Evolutionary conservation across 2,329 filamentous ascomycete genomes (phyloP), one percentile per base, ranked within the genome.

Genomic region (Emydomyces testavorans): DNA sequence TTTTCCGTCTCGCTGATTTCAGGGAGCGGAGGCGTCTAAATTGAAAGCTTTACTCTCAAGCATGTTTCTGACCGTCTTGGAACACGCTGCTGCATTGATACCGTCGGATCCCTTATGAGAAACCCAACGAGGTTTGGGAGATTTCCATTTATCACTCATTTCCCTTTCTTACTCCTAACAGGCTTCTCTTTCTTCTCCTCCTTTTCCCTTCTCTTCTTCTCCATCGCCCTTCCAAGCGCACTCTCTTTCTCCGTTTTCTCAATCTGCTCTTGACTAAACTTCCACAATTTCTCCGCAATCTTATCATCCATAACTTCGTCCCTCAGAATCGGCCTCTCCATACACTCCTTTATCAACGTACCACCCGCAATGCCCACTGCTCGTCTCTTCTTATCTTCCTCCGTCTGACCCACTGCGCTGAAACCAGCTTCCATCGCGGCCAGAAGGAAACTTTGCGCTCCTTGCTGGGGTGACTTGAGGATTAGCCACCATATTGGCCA

Each of bases 401-500:
- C 51, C 8, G 46, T 49, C 15, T 40, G 42, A 1, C 66, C 59
- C 1, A 75, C 78, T 28, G 80, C 74, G 3, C 76, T 79, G 43
- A 88, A 77, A 2, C 74, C 71, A 2, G 76, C 76, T 48, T 95
- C 89, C 85, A 95, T 93, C 1, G 81, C 80, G 0, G 89, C 89
- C 56, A 82, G 82, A 6, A 96, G 70, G 39, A 96, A 80, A 4
- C 84, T 88, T 67, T 98, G 89, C 0, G 90, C 85, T 2, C 86
- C 92, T 67, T 85, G 81, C 45, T 80, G 69, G 0, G 88, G 78
- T 28, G 84, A 89, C 66, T 98, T 96, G 46, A 98, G 71, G 1
- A 95, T 64, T 18, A 98, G 65, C 86, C 90, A 96, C 64, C 85
- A 86, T 0, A 94, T 55, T 1, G 83, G 75, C 73, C 90, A 98